Conservation (phyloP, 2,329 filamentous ascomycete genomes). For the Hymenoscyphus infarciens region DNA sequence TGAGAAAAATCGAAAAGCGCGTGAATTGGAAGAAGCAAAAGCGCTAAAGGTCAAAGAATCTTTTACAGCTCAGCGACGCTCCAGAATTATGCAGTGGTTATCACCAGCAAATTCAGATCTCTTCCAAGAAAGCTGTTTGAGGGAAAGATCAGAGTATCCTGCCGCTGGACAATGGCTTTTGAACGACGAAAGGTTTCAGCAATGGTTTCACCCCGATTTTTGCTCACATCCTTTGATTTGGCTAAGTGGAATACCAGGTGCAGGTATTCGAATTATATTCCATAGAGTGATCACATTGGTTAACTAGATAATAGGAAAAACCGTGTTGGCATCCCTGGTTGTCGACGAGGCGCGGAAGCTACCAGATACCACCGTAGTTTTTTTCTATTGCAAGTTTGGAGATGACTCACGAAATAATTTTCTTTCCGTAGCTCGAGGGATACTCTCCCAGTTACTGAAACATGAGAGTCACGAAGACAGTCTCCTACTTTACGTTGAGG, state of each 20-base stretch:
- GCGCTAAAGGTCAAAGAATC: too few relatives aligned
- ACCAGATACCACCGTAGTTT: slow-evolving; percentile 25
- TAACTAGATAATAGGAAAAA: slow-evolving; percentile 32
- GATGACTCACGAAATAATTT: slow-evolving; percentile 34
- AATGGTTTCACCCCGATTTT: slow-evolving; percentile 15
- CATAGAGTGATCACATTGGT: not conserved
- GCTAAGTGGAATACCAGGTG: slow-evolving; percentile 39
- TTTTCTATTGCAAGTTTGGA: slow-evolving; percentile 40
- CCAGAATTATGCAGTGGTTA: too few relatives aligned
- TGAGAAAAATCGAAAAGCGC: too few relatives aligned
- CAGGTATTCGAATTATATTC: slow-evolving; percentile 27
- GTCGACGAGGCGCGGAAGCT: slow-evolving; percentile 33
- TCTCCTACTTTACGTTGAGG: slow-evolving; percentile 34
- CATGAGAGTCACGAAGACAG: slow-evolving; percentile 22
- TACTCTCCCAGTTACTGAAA: slow-evolving; percentile 36
- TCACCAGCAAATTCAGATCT: too few relatives aligned
- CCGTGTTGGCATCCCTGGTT: slow-evolving; percentile 38
- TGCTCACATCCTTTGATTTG: slow-evolving; percentile 33
- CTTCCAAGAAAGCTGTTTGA: not conserved
- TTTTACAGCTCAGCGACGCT: too few relatives aligned
- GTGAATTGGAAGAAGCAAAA: too few relatives aligned
- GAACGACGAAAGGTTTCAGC: slow-evolving; percentile 14
- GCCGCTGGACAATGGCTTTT: slow-evolving; percentile 35
- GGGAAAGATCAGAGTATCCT: slow-evolving; percentile 21
- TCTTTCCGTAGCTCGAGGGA: slow-evolving; percentile 32